Conservation (phyloP, 2,329 filamentous ascomycete genomes). For the Laburnicola sp. region DNA sequence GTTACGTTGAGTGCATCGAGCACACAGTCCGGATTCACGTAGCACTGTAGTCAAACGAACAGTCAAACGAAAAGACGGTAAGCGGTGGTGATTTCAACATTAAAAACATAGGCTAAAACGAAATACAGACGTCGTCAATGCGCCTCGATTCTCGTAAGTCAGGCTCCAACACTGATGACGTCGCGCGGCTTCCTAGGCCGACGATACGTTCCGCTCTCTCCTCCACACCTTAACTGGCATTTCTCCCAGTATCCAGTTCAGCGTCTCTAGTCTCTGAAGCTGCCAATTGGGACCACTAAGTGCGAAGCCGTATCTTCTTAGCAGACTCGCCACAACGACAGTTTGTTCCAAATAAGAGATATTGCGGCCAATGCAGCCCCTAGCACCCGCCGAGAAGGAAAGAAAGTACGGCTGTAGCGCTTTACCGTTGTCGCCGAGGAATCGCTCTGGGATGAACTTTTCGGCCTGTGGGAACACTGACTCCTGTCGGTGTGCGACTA, state of each 20-base stretch:
- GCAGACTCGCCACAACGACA: background rate
- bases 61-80: too few relatives aligned
- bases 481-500: constrained; percentile 2
- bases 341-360: constrained; percentile 2
- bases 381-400: background rate
- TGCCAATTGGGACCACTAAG: constrained; percentile 40
- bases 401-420: background rate
- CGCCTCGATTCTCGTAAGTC: constrained; percentile 7
- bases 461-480: background rate
- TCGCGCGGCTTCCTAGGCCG: constrained; percentile 8
- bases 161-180: constrained; percentile 5
- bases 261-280: constrained; percentile 41
- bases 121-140: background rate
- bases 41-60: too few relatives aligned
- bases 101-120: background rate
- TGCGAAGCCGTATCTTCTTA: constrained; percentile 1
- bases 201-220: constrained; percentile 23
- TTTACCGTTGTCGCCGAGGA: background rate
- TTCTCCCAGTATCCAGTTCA: constrained; percentile 44
- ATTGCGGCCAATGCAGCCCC: constrained; percentile 5
- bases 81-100: too few relatives aligned
- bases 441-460: background rate
- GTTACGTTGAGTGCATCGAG: too few relatives aligned
- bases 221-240: constrained; percentile 47
- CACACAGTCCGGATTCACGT: too few relatives aligned